Evolutionary conservation across 257 asterid species (phyloP).

Genomic region (Solanum tarijense): DNA sequence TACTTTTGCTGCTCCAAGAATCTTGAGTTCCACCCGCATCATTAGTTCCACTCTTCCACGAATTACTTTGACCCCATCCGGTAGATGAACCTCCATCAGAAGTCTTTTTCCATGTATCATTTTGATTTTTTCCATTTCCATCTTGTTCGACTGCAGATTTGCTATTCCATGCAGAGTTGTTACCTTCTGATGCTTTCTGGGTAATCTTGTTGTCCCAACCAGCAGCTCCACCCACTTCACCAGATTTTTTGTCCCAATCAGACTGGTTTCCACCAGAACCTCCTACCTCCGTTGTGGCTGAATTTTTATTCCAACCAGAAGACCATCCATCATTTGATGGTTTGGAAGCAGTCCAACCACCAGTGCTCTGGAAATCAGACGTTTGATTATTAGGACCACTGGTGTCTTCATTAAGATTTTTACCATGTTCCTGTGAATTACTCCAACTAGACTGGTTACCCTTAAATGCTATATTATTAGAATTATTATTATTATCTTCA

Average conservation of each 20-base stretch:
- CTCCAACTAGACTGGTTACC: slow-evolving; percentile 1
- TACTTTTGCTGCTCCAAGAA: slow-evolving; percentile 56
- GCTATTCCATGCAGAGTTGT: neutral
- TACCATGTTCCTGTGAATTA: slow-evolving; percentile 6
- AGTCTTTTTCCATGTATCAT: slow-evolving; percentile 20
- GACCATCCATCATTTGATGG: slow-evolving; percentile 11
- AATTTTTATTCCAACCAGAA: slow-evolving; percentile 35
- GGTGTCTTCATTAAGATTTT: neutral
- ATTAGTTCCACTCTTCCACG: slow-evolving; percentile 31
- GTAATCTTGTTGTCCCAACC: slow-evolving; percentile 25
- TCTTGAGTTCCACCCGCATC: slow-evolving; percentile 38
- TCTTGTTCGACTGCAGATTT: neutral
- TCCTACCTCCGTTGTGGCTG: slow-evolving; percentile 16
- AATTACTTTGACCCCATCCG: slow-evolving; percentile 74
- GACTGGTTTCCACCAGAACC: slow-evolving; percentile 14
- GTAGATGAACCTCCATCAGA: slow-evolving; percentile 36
- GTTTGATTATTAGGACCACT: slow-evolving; percentile 1
- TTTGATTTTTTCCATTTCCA: neutral
- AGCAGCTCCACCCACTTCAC: slow-evolving; percentile 6
- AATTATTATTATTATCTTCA: slow-evolving; percentile 10
- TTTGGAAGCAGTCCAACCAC: slow-evolving; percentile 24
- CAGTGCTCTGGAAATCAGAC: slow-evolving; percentile 11
- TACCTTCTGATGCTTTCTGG: slow-evolving; percentile 18
- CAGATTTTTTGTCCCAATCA: slow-evolving; percentile 23
- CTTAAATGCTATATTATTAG: slow-evolving; percentile 4